Base-by-base conservation (phyloP, 305 asterid species). In the Fraxinus floribunda region DNA sequence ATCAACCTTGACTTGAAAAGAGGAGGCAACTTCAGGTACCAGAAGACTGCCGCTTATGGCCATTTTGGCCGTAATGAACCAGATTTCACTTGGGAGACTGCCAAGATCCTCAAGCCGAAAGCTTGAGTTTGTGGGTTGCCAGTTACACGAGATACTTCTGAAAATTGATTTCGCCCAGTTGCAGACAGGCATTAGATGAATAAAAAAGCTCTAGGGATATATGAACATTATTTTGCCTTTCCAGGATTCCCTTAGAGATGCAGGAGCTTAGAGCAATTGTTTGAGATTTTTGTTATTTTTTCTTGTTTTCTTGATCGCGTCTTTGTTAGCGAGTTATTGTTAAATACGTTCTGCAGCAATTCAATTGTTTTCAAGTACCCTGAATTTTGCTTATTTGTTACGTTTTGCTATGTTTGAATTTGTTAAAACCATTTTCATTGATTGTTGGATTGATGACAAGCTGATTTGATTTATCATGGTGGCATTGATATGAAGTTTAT, bases 1-100 rank as follows among this genome's bases (percentile, higher is more conserved):
- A 94, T 92, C 84, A 91, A 93, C 79, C 96, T 94, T n/a, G 98
- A 94, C 85, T 84, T 94, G 92, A 78, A 80, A 92, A 94, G 95
- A 86, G 98, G 98, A 18, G 98, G 97, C 52, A 91, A 91, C 83
- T 84, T 62, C 80, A 93, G 98, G 94, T 94, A 90, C 83, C 98
- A 94, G 91, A 94, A 94, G 90, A 92, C 98, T 68, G 98, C 98
- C 49, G 98, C 98, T 20, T 94, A 94, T 52, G 98, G 98, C 77
- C 98, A 94, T 83, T 94, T 94, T 84, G 98, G 98, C 15, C 97
- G 96, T 77, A 95, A 90, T 4, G 96, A 94, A 39, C 80, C 96
- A 1, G 97, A 94, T 81, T 94, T 94, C 89, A 91, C 97, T 9
- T 94, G 98, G 98, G 98, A 94, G 86, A 89, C 93, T 24, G 97